Evolutionary conservation across 164 flowering plant species (phyloP).

Genomic region (Vitis labrusca): DNA sequence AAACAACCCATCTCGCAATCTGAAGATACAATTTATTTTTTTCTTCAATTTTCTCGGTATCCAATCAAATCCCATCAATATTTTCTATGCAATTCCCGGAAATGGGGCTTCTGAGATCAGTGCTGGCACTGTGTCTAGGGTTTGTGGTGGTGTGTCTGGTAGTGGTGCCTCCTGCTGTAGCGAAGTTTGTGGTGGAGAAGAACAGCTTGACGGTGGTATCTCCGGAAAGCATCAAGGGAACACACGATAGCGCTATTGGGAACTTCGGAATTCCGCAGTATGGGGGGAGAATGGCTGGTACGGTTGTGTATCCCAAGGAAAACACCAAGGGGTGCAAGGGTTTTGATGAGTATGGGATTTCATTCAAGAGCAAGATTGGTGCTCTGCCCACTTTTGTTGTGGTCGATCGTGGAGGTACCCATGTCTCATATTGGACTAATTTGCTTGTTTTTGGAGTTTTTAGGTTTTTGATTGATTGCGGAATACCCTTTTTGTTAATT

Average conservation of each 20-base stretch:
- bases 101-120: conserved; percentile 22
- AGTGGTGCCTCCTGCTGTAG: conserved; percentile 13
- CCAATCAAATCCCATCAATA: background rate
- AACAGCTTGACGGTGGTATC: conserved; percentile 85
- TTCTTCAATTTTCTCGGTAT: too few relatives aligned
- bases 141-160: conserved; percentile 28
- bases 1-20: too few relatives aligned
- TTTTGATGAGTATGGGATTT: conserved; percentile 50
- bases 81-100: too few relatives aligned
- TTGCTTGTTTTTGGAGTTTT: background rate
- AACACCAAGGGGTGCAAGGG: conserved; percentile 72
- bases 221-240: conserved; percentile 73
- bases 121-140: conserved; percentile 26
- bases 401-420: conserved; percentile 90
- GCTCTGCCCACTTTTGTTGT: conserved; percentile 75
- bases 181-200: conserved; percentile 86
- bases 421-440: too few relatives aligned
- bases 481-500: too few relatives aligned
- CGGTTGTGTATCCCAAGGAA: conserved; percentile 68
- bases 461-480: background rate
- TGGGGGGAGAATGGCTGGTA: conserved; percentile 93
- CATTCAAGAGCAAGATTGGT: conserved; percentile 71
- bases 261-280: conserved; percentile 94
- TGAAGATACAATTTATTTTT: too few relatives aligned
- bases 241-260: conserved; percentile 84